These are phyloP conservation scores for Macrophomina pseudophaseolina DNA, from an alignment of 2,329 filamentous ascomycete genomes.

Conservation along the genomic window DNA sequence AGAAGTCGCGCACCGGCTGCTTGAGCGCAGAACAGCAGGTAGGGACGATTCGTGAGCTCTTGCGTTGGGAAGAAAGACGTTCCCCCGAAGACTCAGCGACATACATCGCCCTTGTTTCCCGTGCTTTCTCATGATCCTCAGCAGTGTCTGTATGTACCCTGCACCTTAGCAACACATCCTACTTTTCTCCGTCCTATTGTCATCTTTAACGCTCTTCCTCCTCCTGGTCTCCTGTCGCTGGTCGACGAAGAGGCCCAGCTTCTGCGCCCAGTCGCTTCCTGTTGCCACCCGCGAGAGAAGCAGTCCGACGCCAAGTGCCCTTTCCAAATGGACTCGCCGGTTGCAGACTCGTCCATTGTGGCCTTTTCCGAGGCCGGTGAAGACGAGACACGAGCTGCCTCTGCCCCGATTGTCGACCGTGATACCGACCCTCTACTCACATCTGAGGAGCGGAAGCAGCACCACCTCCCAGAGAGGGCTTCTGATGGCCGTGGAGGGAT, in stretches of 20 bases:
- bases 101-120: background rate
- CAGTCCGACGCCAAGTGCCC: background rate
- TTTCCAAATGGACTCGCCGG: background rate
- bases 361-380: background rate
- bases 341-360: background rate
- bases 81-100: background rate
- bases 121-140: background rate
- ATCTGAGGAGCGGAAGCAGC: background rate
- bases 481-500: slow-evolving; percentile 1
- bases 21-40: background rate
- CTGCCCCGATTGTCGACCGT: slow-evolving; percentile 2
- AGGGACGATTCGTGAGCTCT: background rate
- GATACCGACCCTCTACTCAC: slow-evolving; percentile 11
- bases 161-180: background rate
- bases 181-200: background rate
- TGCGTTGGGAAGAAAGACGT: no score
- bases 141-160: background rate
- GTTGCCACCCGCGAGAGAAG: background rate
- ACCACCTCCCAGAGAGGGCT: background rate
- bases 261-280: background rate
- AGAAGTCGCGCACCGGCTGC: background rate
- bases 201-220: background rate
- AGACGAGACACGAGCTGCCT: background rate
- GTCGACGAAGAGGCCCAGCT: background rate
- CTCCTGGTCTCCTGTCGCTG: background rate